phyloP scores from a whole-genome alignment of 1,139 yeast species.

The Pichia sp. region DNA sequence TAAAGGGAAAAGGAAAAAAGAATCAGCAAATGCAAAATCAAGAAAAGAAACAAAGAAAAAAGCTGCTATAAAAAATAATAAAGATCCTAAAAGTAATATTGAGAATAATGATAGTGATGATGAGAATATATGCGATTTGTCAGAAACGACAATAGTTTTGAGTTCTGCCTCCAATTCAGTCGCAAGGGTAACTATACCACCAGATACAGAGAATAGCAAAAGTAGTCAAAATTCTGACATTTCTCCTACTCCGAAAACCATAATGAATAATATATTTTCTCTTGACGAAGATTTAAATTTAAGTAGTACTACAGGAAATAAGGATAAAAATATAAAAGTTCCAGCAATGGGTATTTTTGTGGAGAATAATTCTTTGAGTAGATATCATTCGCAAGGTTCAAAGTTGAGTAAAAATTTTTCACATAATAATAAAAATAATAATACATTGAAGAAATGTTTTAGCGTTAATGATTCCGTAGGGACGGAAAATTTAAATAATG shows the following conservation, averaged over 20 bases:
- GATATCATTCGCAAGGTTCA: not conserved
- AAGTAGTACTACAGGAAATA: not conserved
- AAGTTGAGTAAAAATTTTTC: not conserved
- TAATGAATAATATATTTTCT: not conserved
- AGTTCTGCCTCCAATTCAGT: not conserved
- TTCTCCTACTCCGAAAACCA: not conserved
- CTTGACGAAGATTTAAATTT: not conserved
- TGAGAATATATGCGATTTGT: not conserved
- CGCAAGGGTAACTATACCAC: not conserved
- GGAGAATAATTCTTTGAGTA: not conserved
- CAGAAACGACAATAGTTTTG: not conserved
- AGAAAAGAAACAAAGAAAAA: constrained; percentile 4
- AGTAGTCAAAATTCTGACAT: not conserved
- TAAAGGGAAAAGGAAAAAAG: no score
- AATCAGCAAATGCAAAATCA: no score
- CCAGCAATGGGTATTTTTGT: not conserved
- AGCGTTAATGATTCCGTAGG: not conserved
- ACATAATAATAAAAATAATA: not conserved
- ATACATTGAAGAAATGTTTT: not conserved
- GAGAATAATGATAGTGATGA: no score
- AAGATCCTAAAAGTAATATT: no score
- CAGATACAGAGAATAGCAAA: no score
- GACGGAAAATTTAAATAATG: not conserved
- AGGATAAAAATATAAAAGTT: not conserved
- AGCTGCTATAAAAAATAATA: no score